Conservation (phyloP, 192 early-diverging fungal species). For the Backusella morwellensis region DNA sequence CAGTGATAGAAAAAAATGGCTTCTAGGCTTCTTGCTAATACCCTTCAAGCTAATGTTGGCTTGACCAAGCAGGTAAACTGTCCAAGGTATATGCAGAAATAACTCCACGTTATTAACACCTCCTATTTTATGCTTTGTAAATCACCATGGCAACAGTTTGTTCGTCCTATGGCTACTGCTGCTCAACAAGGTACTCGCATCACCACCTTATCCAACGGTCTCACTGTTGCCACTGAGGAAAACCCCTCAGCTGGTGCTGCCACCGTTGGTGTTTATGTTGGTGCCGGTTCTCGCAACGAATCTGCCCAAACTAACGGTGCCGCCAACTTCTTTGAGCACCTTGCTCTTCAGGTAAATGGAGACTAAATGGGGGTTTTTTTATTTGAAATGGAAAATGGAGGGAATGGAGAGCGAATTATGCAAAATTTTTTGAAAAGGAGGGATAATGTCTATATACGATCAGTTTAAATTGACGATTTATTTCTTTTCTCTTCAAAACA, state of each 20-base stretch:
- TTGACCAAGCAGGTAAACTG: constrained; percentile 34
- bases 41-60: constrained; percentile 29
- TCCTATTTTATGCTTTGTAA: background rate
- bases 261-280: constrained; percentile 87
- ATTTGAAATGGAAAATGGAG: background rate
- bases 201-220: constrained; percentile 72
- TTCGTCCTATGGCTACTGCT: constrained; percentile 55
- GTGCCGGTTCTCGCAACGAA: constrained; percentile 83
- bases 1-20: constrained; percentile 14
- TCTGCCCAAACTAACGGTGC: constrained; percentile 85
- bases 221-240: constrained; percentile 81
- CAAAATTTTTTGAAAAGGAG: no score
- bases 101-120: background rate
- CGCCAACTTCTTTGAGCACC: constrained; percentile 97
- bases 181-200: constrained; percentile 54
- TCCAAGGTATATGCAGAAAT: background rate
- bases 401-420: background rate
- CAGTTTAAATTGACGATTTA: background rate
- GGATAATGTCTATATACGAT: background rate
- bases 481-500: background rate
- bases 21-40: constrained; percentile 37
- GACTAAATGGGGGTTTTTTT: background rate
- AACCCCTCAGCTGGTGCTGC: constrained; percentile 78
- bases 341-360: constrained; percentile 87
- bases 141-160: constrained; percentile 34